Conservation (phyloP, 106 monocot genomes). For the Dendrobium catenatum region DNA sequence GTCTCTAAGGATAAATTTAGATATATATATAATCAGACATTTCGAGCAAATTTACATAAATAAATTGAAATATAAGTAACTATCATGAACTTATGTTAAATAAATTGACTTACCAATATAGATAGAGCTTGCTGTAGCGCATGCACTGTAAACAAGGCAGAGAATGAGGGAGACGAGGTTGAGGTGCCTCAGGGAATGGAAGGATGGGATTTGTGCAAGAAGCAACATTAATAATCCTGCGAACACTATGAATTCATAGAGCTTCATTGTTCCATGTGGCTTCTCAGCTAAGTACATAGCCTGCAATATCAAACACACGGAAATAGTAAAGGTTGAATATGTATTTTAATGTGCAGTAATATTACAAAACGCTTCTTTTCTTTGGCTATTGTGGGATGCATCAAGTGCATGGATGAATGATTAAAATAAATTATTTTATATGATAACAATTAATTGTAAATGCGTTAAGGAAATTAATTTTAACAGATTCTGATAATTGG, state of each 20-base stretch:
- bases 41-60: not conserved
- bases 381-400: too few relatives aligned
- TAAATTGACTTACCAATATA: slow-evolving; percentile 31
- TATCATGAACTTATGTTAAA: not conserved
- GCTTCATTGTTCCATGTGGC: slow-evolving; percentile 45
- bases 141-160: slow-evolving; percentile 65
- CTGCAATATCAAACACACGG: slow-evolving; percentile 17
- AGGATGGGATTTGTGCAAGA: slow-evolving; percentile 79
- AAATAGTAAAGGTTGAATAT: too few relatives aligned
- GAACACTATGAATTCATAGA: slow-evolving; percentile 58
- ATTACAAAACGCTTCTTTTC: too few relatives aligned
- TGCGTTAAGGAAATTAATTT: not conserved
- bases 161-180: slow-evolving; percentile 74
- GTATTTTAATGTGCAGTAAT: too few relatives aligned
- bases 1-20: too few relatives aligned
- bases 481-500: not conserved
- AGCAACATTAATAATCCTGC: slow-evolving; percentile 65
- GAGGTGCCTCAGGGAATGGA: slow-evolving; percentile 79
- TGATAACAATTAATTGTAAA: not conserved
- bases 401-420: too few relatives aligned
- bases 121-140: slow-evolving; percentile 62
- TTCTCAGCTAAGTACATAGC: slow-evolving; percentile 53
- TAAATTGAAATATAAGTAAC: not conserved
- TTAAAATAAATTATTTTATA: too few relatives aligned
- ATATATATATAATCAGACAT: not conserved